Evolutionary conservation across 139 green algal species (phyloP), one percentile per base, ranked within the genome.

Genomic region (Tetradesmus obliquus): DNA sequence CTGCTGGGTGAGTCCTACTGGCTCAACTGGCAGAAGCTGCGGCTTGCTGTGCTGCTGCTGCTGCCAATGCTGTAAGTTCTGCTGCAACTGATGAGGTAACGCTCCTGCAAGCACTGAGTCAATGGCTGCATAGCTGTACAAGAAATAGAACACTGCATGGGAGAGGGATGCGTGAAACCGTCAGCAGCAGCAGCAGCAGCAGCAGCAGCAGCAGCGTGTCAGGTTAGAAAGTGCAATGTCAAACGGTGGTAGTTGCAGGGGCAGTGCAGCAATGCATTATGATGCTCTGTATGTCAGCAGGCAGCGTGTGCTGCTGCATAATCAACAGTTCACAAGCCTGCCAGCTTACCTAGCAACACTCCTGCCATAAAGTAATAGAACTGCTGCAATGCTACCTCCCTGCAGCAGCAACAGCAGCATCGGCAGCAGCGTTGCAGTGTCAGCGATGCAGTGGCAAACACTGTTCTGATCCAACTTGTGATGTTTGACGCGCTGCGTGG

Each of bases 331-430:
- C 15, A 24, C 5, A 3, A 3, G 19, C 60, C 60, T 24, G n/a
- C 66, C 17, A 88, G n/a, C 91, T 82, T 82, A 95, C 94, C 95
- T 51, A 96, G 66, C 1, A 97, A 76, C 9, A 88, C 93, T 1
- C 89, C n/a, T 8, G 94, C 93, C 72, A 97, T 91, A 22, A 94
- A 88, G 5, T 80, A 87, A 72, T 95, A 96, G 1, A 97, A 92
- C 91, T 95, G 91, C 87, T 86, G 93, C 79, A 96, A 60, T 22
- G 93, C 94, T 62, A 15, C 45, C 51, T 92, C 91, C 91, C 92
- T 93, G 89, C 90, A 93, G 24, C 2, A 69, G 80, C 72, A 71
- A 7, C 82, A 87, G 82, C 3, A 17, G 74, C 74, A 82, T 5
- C 7, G 24, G 19, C 32, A 60, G n/a, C 6, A 45, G 32, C 32